A percentile compares a stretch with the other conserved stretches of the same genome.
Evolutionary conservation across 768 basidiomycete species (phyloP).

Genomic region (Tricholoma matsutake): DNA sequence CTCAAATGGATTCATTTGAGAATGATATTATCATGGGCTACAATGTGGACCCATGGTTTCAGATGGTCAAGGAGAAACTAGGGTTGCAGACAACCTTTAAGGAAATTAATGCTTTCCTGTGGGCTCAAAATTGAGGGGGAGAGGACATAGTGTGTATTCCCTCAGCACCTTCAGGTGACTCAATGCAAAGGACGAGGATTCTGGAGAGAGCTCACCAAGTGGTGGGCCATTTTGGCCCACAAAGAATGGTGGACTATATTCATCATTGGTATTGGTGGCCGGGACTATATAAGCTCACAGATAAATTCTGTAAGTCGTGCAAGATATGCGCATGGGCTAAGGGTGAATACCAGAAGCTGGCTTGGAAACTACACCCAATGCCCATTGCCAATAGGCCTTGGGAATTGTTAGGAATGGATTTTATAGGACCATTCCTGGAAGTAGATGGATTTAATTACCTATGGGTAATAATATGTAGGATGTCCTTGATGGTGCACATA

Average conservation of each 20-base stretch:
- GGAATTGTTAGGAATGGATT: background rate
- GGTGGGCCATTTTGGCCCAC: constrained; percentile 29
- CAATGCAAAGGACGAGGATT: constrained; percentile 4
- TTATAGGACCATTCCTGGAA: background rate
- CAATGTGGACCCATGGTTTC: background rate
- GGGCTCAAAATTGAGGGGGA: background rate
- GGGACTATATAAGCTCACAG: constrained; percentile 11
- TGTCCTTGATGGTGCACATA: background rate
- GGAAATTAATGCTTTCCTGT: background rate
- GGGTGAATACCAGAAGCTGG: too few relatives aligned
- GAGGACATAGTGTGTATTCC: constrained; percentile 21
- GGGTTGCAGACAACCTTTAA: background rate
- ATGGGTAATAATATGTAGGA: background rate
- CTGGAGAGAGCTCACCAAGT: constrained; percentile 24
- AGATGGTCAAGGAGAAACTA: background rate
- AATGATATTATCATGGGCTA: background rate
- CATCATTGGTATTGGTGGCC: constrained; percentile 19
- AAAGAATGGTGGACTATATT: constrained; percentile 27
- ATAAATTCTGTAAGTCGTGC: background rate
- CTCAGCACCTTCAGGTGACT: background rate
- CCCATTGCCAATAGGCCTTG: background rate
- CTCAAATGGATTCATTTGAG: background rate
- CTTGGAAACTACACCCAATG: background rate
- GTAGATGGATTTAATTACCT: background rate
- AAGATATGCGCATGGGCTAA: background rate